Conservation (phyloP, 2,329 filamentous ascomycete species). For the Xylaria sp. region DNA sequence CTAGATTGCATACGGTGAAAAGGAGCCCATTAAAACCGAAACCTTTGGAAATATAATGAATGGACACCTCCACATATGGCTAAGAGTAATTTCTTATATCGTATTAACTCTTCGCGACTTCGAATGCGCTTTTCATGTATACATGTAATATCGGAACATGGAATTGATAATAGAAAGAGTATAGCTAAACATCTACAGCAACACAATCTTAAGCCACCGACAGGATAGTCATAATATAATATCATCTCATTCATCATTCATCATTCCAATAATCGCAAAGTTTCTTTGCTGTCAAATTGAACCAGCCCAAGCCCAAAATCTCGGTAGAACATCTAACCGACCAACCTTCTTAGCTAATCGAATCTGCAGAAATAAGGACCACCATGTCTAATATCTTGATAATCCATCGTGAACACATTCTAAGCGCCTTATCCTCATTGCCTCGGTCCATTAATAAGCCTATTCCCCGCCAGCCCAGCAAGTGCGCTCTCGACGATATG, state of each 20-base stretch:
- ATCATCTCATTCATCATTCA: background rate
- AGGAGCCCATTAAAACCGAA: background rate
- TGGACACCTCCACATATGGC: background rate
- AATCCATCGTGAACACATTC: background rate
- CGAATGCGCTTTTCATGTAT: background rate
- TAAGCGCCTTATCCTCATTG: background rate
- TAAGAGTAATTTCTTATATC: background rate
- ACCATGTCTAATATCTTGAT: background rate
- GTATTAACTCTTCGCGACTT: background rate
- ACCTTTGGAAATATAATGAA: background rate
- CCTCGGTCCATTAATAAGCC: conserved; percentile 43
- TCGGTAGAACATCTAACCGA: background rate
- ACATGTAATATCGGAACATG: background rate
- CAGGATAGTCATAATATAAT: background rate
- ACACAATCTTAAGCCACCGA: background rate
- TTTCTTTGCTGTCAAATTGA: background rate
- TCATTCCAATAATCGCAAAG: background rate
- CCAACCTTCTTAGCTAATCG: background rate
- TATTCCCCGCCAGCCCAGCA: conserved; percentile 44
- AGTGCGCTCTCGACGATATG: conserved; percentile 42
- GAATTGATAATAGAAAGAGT: background rate
- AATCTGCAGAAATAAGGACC: background rate
- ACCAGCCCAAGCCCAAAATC: background rate
- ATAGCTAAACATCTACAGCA: background rate
- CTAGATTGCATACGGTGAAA: background rate